Evolutionary conservation across 2,329 filamentous ascomycete genomes (phyloP).

Genomic region (Fonsecaea pedrosoi): DNA sequence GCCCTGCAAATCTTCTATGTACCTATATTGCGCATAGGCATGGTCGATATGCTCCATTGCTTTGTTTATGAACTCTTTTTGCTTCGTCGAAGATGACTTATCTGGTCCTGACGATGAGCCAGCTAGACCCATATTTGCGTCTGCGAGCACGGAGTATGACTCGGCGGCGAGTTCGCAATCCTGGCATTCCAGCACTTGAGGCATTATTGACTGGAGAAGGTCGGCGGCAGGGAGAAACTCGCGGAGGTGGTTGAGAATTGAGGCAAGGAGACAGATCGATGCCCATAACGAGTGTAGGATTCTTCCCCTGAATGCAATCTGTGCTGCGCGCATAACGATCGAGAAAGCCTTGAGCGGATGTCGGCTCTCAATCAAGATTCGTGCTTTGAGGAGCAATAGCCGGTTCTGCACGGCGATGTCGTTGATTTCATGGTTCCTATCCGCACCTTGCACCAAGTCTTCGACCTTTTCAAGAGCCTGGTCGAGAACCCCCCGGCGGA

Average conservation of each 20-base stretch:
- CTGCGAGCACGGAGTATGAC: constrained; percentile 73
- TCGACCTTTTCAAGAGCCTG: constrained; percentile 63
- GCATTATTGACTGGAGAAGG: constrained; percentile 72
- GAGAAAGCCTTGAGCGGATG: constrained; percentile 78
- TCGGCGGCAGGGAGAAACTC: constrained; percentile 73
- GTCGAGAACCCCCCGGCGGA: constrained; percentile 60
- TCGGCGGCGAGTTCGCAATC: constrained; percentile 67
- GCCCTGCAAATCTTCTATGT: constrained; percentile 70
- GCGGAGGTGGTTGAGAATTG: constrained; percentile 70
- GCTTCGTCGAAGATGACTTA: constrained; percentile 45
- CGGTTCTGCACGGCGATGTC: constrained; percentile 73
- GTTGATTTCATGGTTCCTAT: constrained; percentile 55
- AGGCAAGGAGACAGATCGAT: constrained; percentile 70
- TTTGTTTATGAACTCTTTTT: constrained; percentile 64
- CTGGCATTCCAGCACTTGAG: constrained; percentile 76
- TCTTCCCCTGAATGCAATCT: constrained; percentile 72
- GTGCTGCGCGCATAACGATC: constrained; percentile 75
- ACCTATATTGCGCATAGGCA: constrained; percentile 69
- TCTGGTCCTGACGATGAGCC: constrained; percentile 54
- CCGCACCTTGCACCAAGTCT: constrained; percentile 56
- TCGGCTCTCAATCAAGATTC: constrained; percentile 71
- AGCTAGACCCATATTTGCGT: constrained; percentile 79
- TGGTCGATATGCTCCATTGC: constrained; percentile 68
- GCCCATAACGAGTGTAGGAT: constrained; percentile 76
- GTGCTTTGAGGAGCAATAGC: constrained; percentile 74